Conservation (phyloP, 2,329 filamentous ascomycete genomes). For the Rutstroemia sp. region DNA sequence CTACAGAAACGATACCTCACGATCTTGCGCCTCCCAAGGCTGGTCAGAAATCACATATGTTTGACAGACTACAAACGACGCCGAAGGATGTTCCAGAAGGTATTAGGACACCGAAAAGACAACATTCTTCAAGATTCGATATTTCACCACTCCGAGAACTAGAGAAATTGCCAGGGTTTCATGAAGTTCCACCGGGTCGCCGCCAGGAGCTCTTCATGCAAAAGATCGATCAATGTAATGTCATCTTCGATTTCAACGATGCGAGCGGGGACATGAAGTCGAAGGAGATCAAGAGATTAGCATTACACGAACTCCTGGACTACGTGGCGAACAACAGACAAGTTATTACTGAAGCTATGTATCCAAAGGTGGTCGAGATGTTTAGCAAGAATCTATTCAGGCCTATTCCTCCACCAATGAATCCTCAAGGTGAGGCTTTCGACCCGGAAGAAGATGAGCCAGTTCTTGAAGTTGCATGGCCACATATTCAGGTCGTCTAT, state of each 20-base stretch:
- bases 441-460: constrained; percentile 98
- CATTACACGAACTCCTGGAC: constrained; percentile 90
- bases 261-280: constrained; percentile 98
- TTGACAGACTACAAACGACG: constrained; percentile 83
- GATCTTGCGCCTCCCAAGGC: constrained; percentile 92
- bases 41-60: constrained; percentile 80
- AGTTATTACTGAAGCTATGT: constrained; percentile 98
- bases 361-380: constrained; percentile 97
- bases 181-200: constrained; percentile 91
- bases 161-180: constrained; percentile 95
- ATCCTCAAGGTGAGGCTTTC: constrained; percentile 95
- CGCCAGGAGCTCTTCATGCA: constrained; percentile 98
- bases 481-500: constrained; percentile 98
- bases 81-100: constrained; percentile 96
- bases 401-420: constrained; percentile 93
- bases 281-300: constrained; percentile 97
- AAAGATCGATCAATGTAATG: constrained; percentile 99
- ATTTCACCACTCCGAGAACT: constrained; percentile 95
- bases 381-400: constrained; percentile 98
- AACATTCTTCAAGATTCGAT: constrained; percentile 96
- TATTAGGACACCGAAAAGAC: constrained; percentile 87
- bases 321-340: constrained; percentile 98
- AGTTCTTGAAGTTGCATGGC: constrained; percentile 96
- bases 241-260: constrained; percentile 99
- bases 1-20: constrained; percentile 95